Conservation (phyloP, 306 rosid genomes). For the Fragaria iinumae region DNA sequence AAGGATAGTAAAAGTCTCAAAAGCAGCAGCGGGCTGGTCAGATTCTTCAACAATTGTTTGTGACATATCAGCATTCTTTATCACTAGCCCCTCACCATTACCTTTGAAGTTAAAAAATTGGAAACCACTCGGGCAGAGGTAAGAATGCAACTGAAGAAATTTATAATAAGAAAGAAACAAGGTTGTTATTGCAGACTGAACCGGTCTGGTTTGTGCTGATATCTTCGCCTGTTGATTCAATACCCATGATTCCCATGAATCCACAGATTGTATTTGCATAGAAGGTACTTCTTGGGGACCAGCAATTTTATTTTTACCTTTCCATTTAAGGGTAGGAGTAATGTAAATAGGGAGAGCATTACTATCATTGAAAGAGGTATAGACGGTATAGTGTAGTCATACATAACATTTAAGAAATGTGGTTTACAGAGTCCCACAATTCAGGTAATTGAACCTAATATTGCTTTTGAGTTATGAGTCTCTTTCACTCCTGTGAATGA, state of each 20-base stretch:
- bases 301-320: not conserved
- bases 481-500: not conserved
- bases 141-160: constrained; percentile 24
- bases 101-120: constrained; percentile 30
- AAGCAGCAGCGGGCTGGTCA: constrained; percentile 4
- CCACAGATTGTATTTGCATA: constrained; percentile 30
- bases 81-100: constrained; percentile 27
- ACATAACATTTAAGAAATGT: not conserved
- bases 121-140: constrained; percentile 39
- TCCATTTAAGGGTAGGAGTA: constrained; percentile 2
- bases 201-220: constrained; percentile 20
- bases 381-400: not conserved
- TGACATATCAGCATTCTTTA: constrained; percentile 21
- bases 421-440: not conserved
- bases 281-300: constrained; percentile 8
- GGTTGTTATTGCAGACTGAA: constrained; percentile 33
- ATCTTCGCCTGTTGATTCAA: constrained; percentile 21
- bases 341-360: constrained; percentile 3
- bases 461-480: not conserved
- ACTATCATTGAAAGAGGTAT: not conserved
- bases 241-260: constrained; percentile 26
- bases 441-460: not conserved
- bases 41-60: not conserved
- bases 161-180: constrained; percentile 26
- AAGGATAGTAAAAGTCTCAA: constrained; percentile 17